Conservation (phyloP, 257 asterid species). For the Vinca minor region DNA sequence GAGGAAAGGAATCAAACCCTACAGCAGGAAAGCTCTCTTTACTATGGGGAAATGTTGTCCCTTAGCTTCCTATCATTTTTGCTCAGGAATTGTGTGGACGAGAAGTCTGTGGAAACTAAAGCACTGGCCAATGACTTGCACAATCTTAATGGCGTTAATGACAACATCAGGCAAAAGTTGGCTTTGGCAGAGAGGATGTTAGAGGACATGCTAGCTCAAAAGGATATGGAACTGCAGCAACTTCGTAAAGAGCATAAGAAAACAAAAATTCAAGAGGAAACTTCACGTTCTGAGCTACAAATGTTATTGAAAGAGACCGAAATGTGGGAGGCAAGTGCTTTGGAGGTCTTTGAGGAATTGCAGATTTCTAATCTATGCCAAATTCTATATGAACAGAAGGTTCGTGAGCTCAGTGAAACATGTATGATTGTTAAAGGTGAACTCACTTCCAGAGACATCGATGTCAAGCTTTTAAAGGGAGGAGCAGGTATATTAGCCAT, state of each 20-base stretch:
- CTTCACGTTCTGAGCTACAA: slow-evolving; percentile 45
- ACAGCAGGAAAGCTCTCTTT: slow-evolving; percentile 50
- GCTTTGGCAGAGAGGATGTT: slow-evolving; percentile 40
- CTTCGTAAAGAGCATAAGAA: slow-evolving; percentile 29
- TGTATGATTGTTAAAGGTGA: slow-evolving; percentile 35
- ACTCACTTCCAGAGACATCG: slow-evolving; percentile 22
- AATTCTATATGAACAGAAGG: slow-evolving; percentile 62
- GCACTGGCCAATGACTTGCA: slow-evolving; percentile 36
- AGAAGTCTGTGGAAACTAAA: slow-evolving; percentile 39
- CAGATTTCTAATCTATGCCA: slow-evolving; percentile 47
- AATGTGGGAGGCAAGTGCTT: slow-evolving; percentile 48
- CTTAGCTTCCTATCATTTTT: slow-evolving; percentile 44
- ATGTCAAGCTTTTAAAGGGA: slow-evolving; percentile 24
- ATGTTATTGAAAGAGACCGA: slow-evolving; percentile 34
- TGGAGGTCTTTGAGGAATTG: slow-evolving; percentile 47
- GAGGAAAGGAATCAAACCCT: slow-evolving; percentile 38
- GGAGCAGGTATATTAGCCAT: slow-evolving; percentile 18
- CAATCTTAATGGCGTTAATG: slow-evolving; percentile 32
- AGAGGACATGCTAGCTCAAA: slow-evolving; percentile 35
- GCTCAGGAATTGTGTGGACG: slow-evolving; percentile 44
- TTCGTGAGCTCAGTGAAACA: slow-evolving; percentile 50
- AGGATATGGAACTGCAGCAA: slow-evolving; percentile 41
- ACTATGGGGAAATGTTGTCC: slow-evolving; percentile 39
- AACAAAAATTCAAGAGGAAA: slow-evolving; percentile 37
- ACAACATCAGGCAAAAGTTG: slow-evolving; percentile 36